Evolutionary conservation across 106 monocot genomes (phyloP).

Genomic region (Ottelia alismoides): DNA sequence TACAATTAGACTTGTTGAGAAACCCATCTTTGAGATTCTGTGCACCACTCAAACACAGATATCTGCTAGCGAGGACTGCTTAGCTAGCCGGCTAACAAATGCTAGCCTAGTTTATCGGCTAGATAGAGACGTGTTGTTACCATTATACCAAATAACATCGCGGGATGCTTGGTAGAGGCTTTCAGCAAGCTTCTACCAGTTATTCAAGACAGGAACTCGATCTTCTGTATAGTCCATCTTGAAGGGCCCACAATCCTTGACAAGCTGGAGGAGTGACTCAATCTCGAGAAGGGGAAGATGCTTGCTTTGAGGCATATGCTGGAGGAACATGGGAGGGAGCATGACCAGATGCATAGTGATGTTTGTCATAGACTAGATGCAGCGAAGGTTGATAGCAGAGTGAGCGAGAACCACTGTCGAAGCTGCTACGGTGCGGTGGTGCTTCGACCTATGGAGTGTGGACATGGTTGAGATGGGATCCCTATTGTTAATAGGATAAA

Average conservation of each 20-base stretch:
- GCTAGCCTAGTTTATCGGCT: constrained; percentile 9
- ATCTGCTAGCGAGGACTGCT: constrained; percentile 4
- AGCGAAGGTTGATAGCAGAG: constrained; percentile 4
- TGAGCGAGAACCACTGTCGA: constrained; percentile 17
- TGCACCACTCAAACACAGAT: constrained; percentile 7
- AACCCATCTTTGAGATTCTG: constrained; percentile 8
- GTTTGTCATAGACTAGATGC: constrained; percentile 22
- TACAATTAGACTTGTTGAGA: constrained; percentile 4
- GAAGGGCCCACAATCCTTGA: constrained; percentile 19
- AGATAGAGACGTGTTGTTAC: constrained; percentile 5
- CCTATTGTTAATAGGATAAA: too few relatives aligned
- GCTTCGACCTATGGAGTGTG: too few relatives aligned
- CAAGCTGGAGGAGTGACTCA: constrained; percentile 12
- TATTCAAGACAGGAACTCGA: constrained; percentile 19
- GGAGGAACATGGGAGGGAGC: constrained; percentile 17
- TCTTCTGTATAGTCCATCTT: constrained; percentile 20
- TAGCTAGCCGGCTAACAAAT: constrained; percentile 6
- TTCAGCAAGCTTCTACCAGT: constrained; percentile 5
- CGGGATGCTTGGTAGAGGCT: constrained; percentile 7
- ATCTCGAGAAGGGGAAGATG: constrained; percentile 7
- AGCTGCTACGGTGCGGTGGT: constrained; percentile 9
- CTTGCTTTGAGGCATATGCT: constrained; percentile 17
- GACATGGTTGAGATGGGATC: too few relatives aligned
- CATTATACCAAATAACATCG: constrained; percentile 20
- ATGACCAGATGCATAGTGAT: constrained; percentile 15